Conservation (phyloP, 1,284 basidiomycete species). For the Rugosomyces carneus region DNA sequence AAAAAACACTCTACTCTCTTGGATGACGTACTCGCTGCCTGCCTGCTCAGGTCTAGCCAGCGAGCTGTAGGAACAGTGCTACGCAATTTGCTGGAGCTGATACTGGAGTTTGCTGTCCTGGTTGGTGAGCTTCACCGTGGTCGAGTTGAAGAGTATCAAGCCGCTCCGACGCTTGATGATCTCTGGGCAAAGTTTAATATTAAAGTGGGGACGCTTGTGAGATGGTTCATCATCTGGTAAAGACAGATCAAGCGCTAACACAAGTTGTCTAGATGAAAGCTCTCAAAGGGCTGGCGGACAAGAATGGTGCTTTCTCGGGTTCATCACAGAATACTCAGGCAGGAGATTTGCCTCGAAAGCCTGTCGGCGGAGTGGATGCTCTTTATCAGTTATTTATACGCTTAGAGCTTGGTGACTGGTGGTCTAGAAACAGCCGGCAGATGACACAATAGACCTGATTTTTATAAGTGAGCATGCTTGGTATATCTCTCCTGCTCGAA, state of each 20-base stretch:
- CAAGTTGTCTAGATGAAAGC: constrained; percentile 29
- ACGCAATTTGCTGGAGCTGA: constrained; percentile 55
- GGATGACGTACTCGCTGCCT: constrained; percentile 73
- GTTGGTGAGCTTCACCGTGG: constrained; percentile 56
- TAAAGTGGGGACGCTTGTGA: constrained; percentile 54
- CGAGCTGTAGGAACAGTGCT: constrained; percentile 62
- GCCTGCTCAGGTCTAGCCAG: constrained; percentile 71
- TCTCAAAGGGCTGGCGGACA: constrained; percentile 39
- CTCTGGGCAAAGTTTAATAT: constrained; percentile 49
- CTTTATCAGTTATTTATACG: constrained; percentile 42
- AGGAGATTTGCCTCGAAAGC: constrained; percentile 17
- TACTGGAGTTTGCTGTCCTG: constrained; percentile 67
- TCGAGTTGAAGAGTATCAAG: constrained; percentile 53
- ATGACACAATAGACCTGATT: not conserved
- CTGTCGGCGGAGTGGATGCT: constrained; percentile 42
- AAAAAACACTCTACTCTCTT: constrained; percentile 64
- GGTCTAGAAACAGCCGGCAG: constrained; percentile 24
- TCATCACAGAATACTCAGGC: constrained; percentile 7
- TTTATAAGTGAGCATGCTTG: not conserved
- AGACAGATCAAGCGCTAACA: not conserved
- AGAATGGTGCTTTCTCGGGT: constrained; percentile 20
- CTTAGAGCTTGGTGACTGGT: constrained; percentile 45
- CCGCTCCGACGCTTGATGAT: constrained; percentile 47
- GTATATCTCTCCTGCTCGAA: not conserved
- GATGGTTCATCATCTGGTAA: constrained; percentile 23